phyloP scores from a whole-genome alignment of 345 rosid genomes.

The Pistacia vera region DNA sequence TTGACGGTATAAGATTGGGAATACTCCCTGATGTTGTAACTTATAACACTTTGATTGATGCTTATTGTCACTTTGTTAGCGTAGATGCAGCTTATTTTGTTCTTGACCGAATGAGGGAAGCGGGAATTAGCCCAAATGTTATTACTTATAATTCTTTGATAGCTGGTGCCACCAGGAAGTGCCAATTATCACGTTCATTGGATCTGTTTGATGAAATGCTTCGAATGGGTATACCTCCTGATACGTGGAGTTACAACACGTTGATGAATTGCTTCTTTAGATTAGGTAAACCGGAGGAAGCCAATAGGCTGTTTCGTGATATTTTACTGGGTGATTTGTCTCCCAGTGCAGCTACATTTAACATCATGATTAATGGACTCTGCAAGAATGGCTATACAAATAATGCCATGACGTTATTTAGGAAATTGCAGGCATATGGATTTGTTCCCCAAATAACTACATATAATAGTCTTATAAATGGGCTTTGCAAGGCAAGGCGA shows the following conservation, averaged over 20 bases:
- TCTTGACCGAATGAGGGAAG: conserved; percentile 64
- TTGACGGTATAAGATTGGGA: conserved; percentile 73
- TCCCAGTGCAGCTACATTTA: conserved; percentile 58
- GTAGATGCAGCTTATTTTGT: conserved; percentile 62
- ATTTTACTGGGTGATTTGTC: conserved; percentile 36
- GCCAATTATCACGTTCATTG: conserved; percentile 40
- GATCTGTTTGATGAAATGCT: conserved; percentile 91
- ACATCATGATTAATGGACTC: conserved; percentile 77
- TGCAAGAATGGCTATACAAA: conserved; percentile 59
- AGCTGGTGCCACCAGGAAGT: conserved; percentile 54
- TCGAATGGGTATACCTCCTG: conserved; percentile 52
- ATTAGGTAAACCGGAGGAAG: conserved; percentile 64
- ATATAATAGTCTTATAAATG: conserved; percentile 72
- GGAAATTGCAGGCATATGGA: conserved; percentile 54
- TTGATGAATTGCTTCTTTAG: conserved; percentile 79
- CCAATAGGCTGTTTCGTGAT: conserved; percentile 51
- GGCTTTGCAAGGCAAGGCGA: conserved; percentile 69
- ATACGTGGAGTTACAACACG: conserved; percentile 84
- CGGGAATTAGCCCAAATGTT: conserved; percentile 63
- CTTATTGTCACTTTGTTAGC: conserved; percentile 60
- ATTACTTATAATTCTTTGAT: conserved; percentile 74
- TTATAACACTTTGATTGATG: conserved; percentile 65
- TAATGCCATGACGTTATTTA: conserved; percentile 61
- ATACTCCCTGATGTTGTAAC: conserved; percentile 86
- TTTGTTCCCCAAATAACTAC: conserved; percentile 59